Conservation (phyloP, 306 rosid species). For the Styphnolobium japonicum region DNA sequence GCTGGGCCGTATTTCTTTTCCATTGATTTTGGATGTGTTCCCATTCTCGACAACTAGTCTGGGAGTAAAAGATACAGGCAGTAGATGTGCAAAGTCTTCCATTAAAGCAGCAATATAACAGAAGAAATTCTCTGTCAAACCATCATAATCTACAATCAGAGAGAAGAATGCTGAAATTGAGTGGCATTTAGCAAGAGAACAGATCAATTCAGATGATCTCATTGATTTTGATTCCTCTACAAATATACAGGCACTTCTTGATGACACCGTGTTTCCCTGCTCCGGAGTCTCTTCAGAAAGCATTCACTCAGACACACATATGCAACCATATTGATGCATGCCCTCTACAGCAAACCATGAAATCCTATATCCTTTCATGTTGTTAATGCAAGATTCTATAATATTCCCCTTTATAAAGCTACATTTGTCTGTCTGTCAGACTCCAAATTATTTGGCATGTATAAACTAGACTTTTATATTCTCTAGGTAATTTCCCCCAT, state of each 20-base stretch:
- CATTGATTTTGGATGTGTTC: conserved; percentile 63
- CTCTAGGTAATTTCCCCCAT: not conserved
- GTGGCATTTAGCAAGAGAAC: conserved; percentile 29
- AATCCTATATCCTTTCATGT: conserved; percentile 1
- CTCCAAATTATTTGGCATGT: not conserved
- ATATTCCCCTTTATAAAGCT: not conserved
- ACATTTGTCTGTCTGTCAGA: not conserved
- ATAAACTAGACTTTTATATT: not conserved
- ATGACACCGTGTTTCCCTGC: conserved; percentile 31
- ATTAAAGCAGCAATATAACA: conserved; percentile 15
- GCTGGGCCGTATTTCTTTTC: conserved; percentile 84
- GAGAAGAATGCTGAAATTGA: conserved; percentile 26
- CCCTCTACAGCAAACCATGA: not conserved
- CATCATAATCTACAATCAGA: conserved; percentile 34
- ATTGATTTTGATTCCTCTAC: conserved; percentile 15
- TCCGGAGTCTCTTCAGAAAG: conserved; percentile 38
- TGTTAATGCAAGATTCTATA: not conserved
- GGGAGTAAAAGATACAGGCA: conserved; percentile 44
- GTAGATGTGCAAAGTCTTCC: conserved; percentile 36
- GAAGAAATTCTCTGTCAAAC: conserved; percentile 28
- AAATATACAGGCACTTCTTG: conserved; percentile 21
- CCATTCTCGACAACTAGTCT: conserved; percentile 66
- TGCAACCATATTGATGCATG: conserved; percentile 26
- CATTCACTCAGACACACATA: conserved; percentile 25
- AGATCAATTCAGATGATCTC: conserved; percentile 21